These are phyloP conservation scores for Vanrija humicola DNA, from an alignment of 1,284 basidiomycete species.

Conservation along the genomic window DNA sequence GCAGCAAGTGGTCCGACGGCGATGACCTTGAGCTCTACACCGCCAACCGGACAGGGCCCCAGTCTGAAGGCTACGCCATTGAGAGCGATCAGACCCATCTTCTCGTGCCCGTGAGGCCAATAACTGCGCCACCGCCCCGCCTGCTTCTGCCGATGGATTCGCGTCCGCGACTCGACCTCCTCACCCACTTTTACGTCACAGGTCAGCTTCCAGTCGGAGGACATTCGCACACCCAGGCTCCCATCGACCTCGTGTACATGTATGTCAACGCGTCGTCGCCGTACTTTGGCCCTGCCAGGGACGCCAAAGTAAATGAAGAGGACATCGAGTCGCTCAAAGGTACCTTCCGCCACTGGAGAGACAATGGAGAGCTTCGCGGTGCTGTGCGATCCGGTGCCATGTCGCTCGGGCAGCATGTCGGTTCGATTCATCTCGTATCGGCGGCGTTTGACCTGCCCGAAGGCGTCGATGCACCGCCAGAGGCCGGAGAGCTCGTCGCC, in stretches of 20 bases:
- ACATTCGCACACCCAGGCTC: neutral
- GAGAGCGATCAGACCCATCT: slow-evolving; percentile 17
- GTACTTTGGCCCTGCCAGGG: slow-evolving; percentile 23
- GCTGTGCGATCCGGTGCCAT: slow-evolving; percentile 31
- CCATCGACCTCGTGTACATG: slow-evolving; percentile 38
- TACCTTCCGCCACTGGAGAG: slow-evolving; percentile 30
- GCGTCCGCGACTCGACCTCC: slow-evolving; percentile 14
- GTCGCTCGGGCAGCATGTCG: slow-evolving; percentile 17
- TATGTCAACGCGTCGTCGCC: slow-evolving; percentile 37
- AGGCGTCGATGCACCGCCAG: slow-evolving; percentile 3
- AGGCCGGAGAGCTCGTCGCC: slow-evolving; percentile 2
- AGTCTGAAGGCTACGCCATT: slow-evolving; percentile 10
- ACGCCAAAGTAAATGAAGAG: slow-evolving; percentile 20
- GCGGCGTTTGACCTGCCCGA: slow-evolving; percentile 26
- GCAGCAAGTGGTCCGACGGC: too few relatives aligned
- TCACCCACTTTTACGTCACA: slow-evolving; percentile 17
- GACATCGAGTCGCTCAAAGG: slow-evolving; percentile 13
- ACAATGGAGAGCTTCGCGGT: slow-evolving; percentile 43
- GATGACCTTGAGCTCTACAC: too few relatives aligned
- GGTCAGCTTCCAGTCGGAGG: slow-evolving; percentile 9
- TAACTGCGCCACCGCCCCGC: neutral
- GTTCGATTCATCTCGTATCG: slow-evolving; percentile 36
- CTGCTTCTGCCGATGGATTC: slow-evolving; percentile 15
- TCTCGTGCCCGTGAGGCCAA: slow-evolving; percentile 9
- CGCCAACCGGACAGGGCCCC: too few relatives aligned